These are phyloP conservation scores for Mallotus nudiflorus DNA, from an alignment of 345 rosid genomes.

Conservation along the genomic window DNA sequence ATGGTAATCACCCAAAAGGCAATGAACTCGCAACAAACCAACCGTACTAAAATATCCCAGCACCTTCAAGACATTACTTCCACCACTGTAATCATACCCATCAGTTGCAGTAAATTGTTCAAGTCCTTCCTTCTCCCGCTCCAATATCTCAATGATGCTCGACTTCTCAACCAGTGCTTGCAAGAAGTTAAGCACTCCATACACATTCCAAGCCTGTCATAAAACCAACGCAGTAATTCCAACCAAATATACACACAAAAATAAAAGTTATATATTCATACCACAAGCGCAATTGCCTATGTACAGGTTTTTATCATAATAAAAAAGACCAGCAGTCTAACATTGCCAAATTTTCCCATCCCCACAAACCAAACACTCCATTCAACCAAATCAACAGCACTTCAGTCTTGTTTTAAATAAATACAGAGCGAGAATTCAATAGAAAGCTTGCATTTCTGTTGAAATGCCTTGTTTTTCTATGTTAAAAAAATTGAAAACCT, in stretches of 20 bases:
- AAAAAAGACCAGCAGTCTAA: too few relatives aligned
- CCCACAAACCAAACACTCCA: too few relatives aligned
- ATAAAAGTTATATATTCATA: too few relatives aligned
- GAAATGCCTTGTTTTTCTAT: too few relatives aligned
- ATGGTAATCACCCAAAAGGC: constrained; percentile 95
- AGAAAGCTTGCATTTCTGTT: too few relatives aligned
- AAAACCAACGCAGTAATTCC: neutral
- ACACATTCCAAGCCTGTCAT: constrained; percentile 91
- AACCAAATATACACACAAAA: neutral
- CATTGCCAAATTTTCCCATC: too few relatives aligned
- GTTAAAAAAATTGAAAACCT: too few relatives aligned
- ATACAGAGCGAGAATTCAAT: too few relatives aligned
- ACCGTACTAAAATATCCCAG: constrained; percentile 98
- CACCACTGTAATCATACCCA: constrained; percentile 95
- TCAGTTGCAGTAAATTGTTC: constrained; percentile 96
- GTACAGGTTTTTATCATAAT: too few relatives aligned
- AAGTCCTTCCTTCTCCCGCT: constrained; percentile 86
- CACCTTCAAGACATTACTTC: constrained; percentile 96
- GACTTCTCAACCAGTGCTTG: constrained; percentile 99
- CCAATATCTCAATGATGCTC: constrained; percentile 72
- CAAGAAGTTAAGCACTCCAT: constrained; percentile 97
- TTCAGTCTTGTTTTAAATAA: too few relatives aligned
- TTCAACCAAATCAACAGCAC: too few relatives aligned
- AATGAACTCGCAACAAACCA: constrained; percentile 91
- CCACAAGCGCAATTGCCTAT: too few relatives aligned